These are phyloP conservation scores for Fusarium nygamai DNA, from an alignment of 2,329 filamentous ascomycete species.

Conservation along the genomic window DNA sequence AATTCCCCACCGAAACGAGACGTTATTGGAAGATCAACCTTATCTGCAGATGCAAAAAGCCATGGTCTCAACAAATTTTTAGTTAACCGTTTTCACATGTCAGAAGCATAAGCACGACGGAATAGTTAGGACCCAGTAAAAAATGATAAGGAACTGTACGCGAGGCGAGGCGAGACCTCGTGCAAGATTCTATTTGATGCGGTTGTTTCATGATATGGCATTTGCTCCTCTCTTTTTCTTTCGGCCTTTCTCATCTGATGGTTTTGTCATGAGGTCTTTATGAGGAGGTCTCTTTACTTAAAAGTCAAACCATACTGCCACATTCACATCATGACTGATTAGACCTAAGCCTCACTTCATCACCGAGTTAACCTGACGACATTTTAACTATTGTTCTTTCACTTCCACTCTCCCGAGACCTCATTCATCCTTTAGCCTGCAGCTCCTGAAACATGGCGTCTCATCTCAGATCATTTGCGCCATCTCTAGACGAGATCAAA, in stretches of 20 bases:
- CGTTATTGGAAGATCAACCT: slow-evolving; percentile 36
- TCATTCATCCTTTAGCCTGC: neutral
- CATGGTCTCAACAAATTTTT: slow-evolving; percentile 35
- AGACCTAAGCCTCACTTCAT: neutral
- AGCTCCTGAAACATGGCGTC: slow-evolving; percentile 25
- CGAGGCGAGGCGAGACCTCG: slow-evolving; percentile 15
- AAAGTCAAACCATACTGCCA: neutral
- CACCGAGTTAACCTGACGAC: neutral
- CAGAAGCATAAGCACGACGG: slow-evolving; percentile 9
- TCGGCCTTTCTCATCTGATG: neutral
- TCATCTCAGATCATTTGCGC: slow-evolving; percentile 24
- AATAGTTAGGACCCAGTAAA: slow-evolving; percentile 7
- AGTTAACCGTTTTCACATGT: slow-evolving; percentile 41
- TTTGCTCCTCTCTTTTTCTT: neutral
- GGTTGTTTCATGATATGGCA: slow-evolving; percentile 10
- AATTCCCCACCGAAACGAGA: slow-evolving; percentile 21
- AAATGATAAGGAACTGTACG: slow-evolving; percentile 16
- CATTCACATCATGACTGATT: slow-evolving; percentile 12
- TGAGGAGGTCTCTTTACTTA: neutral
- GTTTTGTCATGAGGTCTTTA: slow-evolving; percentile 1
- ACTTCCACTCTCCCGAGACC: neutral
- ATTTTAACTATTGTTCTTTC: neutral
- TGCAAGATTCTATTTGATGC: slow-evolving; percentile 23
- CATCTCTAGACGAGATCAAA: slow-evolving; percentile 43
- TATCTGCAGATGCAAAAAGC: slow-evolving; percentile 8